Conservation (phyloP, 192 early-diverging fungal species). For the Coemansia sp. region DNA sequence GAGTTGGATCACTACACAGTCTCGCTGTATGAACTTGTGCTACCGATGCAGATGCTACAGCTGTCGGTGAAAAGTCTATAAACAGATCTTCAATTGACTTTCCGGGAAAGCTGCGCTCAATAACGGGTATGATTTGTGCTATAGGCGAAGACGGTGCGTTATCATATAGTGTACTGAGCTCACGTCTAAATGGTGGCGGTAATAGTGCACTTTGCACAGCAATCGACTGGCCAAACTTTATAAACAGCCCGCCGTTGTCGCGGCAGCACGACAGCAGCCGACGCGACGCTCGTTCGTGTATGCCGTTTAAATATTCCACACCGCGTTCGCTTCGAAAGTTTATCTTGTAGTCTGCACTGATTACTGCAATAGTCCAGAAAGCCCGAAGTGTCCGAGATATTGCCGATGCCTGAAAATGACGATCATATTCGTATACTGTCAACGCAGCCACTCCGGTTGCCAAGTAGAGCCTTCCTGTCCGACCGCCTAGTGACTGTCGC, state of each 20-base stretch:
- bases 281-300: slow-evolving; percentile 75
- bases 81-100: slow-evolving; percentile 64
- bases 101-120: slow-evolving; percentile 67
- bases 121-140: slow-evolving; percentile 62
- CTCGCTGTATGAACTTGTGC: slow-evolving; percentile 81
- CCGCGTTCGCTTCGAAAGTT: slow-evolving; percentile 71
- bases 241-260: slow-evolving; percentile 86
- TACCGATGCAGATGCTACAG: slow-evolving; percentile 89
- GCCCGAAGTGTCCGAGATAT: slow-evolving; percentile 43
- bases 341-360: slow-evolving; percentile 71
- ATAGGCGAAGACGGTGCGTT: slow-evolving; percentile 64
- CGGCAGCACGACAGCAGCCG: slow-evolving; percentile 75
- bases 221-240: slow-evolving; percentile 86
- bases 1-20: slow-evolving; percentile 59
- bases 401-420: slow-evolving; percentile 40
- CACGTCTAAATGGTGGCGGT: slow-evolving; percentile 60
- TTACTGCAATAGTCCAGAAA: slow-evolving; percentile 29
- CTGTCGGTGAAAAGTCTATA: slow-evolving; percentile 63
- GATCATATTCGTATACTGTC: slow-evolving; percentile 42
- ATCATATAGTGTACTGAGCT: slow-evolving; percentile 57
- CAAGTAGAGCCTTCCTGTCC: slow-evolving; percentile 6
- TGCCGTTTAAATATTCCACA: slow-evolving; percentile 56
- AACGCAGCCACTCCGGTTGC: slow-evolving; percentile 7
- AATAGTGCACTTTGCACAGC: slow-evolving; percentile 66
- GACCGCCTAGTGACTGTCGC: neutral